Evolutionary conservation across 208 protist species (phyloP).

Genomic region (Jaenimonas drosophilae): DNA sequence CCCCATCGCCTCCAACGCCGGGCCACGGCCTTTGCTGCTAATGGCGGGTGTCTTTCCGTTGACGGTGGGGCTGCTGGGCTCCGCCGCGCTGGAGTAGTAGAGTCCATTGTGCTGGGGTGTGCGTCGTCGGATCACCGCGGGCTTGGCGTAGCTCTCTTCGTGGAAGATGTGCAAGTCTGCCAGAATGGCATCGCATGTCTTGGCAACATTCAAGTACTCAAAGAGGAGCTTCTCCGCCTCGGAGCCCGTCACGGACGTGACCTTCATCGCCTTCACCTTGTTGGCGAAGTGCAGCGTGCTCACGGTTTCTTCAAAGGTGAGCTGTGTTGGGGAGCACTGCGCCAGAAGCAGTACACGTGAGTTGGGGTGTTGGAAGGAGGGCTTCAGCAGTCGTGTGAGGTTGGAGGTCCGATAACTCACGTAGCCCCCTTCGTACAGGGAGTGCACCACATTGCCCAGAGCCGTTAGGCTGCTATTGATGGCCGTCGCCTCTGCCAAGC

Average conservation of each 20-base stretch:
- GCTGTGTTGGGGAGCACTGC: conserved; percentile 67
- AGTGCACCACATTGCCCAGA: conserved; percentile 89
- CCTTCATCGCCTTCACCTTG: conserved; percentile 86
- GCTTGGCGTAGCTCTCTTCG: conserved; percentile 20
- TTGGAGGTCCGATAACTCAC: conserved; percentile 86
- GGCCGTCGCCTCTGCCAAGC: conserved; percentile 70
- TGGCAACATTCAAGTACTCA: conserved; percentile 39
- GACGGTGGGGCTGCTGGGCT: too few species aligned
- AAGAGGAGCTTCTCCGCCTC: conserved; percentile 45
- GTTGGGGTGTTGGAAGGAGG: conserved; percentile 71
- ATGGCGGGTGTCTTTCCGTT: too few species aligned
- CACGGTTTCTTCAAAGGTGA: conserved; percentile 80
- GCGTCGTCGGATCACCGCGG: conserved; percentile 39
- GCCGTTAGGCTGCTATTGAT: conserved; percentile 92
- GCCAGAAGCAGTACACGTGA: conserved; percentile 81
- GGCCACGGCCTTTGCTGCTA: too few species aligned
- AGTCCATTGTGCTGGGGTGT: conserved; percentile 32
- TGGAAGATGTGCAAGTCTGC: conserved; percentile 71
- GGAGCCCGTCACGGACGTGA: conserved; percentile 21
- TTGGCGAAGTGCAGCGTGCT: conserved; percentile 86
- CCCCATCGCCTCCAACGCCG: too few species aligned
- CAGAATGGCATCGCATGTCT: conserved; percentile 48
- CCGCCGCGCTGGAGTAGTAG: conserved; percentile 53
- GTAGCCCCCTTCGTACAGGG: conserved; percentile 68
- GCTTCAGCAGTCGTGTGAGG: conserved; percentile 81